These are phyloP conservation scores for Termitomyces sp. DNA, from an alignment of 768 basidiomycete species.

Conservation along the genomic window DNA sequence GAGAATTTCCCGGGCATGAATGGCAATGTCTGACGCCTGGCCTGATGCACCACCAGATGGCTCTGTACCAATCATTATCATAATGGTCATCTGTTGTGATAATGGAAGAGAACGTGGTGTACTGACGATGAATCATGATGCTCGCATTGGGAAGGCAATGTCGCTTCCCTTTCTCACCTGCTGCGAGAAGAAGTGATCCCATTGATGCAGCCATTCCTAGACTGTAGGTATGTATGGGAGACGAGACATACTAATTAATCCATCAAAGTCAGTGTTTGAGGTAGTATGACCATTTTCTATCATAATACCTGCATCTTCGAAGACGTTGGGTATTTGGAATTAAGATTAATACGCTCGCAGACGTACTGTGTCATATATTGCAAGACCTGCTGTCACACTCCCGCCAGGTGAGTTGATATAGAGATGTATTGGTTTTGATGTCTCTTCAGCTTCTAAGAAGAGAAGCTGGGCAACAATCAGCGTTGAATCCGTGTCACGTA, in stretches of 20 bases:
- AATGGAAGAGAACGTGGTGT: neutral
- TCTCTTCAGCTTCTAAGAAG: conserved; percentile 94
- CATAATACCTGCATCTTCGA: conserved; percentile 63
- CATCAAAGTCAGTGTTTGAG: conserved; percentile 17
- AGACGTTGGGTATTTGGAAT: conserved; percentile 7
- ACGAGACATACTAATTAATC: conserved; percentile 71
- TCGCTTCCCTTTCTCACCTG: conserved; percentile 86
- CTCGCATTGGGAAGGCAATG: conserved; percentile 91
- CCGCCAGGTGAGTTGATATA: conserved; percentile 98
- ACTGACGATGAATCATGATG: conserved; percentile 96
- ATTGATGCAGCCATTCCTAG: conserved; percentile 94
- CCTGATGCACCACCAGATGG: conserved; percentile 96
- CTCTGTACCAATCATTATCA: conserved; percentile 43
- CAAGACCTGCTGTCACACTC: conserved; percentile 91
- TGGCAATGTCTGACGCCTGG: conserved; percentile 95
- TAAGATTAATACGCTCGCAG: neutral
- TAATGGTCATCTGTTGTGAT: neutral
- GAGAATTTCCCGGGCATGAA: conserved; percentile 94
- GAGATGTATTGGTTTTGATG: conserved; percentile 89
- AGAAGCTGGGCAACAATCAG: conserved; percentile 88
- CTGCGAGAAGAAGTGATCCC: conserved; percentile 90
- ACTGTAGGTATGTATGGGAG: conserved; percentile 95
- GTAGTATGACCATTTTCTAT: conserved; percentile 1
- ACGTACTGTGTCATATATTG: conserved; percentile 94
- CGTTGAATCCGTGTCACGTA: conserved; percentile 85